Base-by-base conservation (phyloP, 2,329 filamentous ascomycete genomes). In the Aspergillus flavus region DNA sequence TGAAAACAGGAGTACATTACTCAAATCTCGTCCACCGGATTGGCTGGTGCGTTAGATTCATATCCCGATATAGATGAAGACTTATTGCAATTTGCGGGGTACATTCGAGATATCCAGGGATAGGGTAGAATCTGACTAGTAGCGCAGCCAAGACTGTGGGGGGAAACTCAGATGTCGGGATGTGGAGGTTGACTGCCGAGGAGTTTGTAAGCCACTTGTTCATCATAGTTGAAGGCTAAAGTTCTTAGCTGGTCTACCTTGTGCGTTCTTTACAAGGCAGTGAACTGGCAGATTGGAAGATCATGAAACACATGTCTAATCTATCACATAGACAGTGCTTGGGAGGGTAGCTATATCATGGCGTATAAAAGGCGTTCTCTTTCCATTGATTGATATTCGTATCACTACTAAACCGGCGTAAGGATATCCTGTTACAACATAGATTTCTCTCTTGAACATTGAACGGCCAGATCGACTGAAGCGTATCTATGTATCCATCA, bases 161-260 rank as follows among this genome's bases (percentile, higher is more conserved):
- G 39, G 9, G 7, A 9, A 6, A n/a, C 19, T 41, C 1, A n/a
- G 0, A 2, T 9, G 1, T 41, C 39, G 39, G 39, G 39, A 41
- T 41, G 39, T 19, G 16, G 39, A n/a, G 39, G 39, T n/a, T 4
- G 16, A n/a, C 10, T 10, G 2, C 39, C 39, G 16, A n/a, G n/a
- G 16, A 19, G 7, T 41, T n/a, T 10, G 6, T 41, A 41, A 36
- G 34, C 34, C 14, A 36, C 1, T 6, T 0, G 0, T 14, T 16
- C 34, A 36, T 36, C 34, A 2, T 36, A 36, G 34, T 36, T 0
- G 34, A 36, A 16, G 34, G 0, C 12, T 6, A 16, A 36, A 0
- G 0, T 16, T 6, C 0, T 16, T 36, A 0, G 14, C 34, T 16
- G 0, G 14, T 36, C 34, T 14, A 36, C 14, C 1, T 12, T 0